These are phyloP conservation scores for Kokia cookei DNA, from an alignment of 441 rosid genomes.

Conservation along the genomic window DNA sequence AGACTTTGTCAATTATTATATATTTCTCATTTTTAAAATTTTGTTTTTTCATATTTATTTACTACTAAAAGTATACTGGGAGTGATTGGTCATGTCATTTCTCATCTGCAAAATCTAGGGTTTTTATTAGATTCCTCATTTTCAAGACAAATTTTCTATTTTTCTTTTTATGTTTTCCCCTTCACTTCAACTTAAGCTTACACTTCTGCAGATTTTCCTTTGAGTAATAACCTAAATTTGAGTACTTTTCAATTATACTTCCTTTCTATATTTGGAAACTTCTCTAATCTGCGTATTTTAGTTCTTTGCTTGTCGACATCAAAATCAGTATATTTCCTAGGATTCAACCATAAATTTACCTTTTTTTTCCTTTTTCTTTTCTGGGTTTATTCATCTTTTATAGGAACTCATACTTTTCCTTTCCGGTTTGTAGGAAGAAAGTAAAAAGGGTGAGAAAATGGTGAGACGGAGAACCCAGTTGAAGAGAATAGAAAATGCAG, in stretches of 20 bases:
- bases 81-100: neutral
- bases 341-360: neutral
- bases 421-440: constrained; percentile 4
- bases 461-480: constrained; percentile 88
- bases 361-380: neutral
- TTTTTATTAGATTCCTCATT: constrained; percentile 21
- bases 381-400: neutral
- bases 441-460: constrained; percentile 26
- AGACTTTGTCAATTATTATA: neutral
- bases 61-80: constrained; percentile 12
- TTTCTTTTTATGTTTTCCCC: neutral
- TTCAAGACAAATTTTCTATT: neutral
- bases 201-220: neutral
- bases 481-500: constrained; percentile 87
- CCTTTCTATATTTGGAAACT: constrained; percentile 26
- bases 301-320: neutral
- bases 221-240: constrained; percentile 16
- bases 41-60: neutral
- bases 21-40: neutral
- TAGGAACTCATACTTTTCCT: no score
- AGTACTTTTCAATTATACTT: neutral
- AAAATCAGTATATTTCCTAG: neutral
- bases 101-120: constrained; percentile 35
- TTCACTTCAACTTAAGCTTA: constrained; percentile 9
- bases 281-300: neutral